Evolutionary conservation across 148 eudicot genomes (phyloP).

Genomic region (Dianthus caryophyllus): DNA sequence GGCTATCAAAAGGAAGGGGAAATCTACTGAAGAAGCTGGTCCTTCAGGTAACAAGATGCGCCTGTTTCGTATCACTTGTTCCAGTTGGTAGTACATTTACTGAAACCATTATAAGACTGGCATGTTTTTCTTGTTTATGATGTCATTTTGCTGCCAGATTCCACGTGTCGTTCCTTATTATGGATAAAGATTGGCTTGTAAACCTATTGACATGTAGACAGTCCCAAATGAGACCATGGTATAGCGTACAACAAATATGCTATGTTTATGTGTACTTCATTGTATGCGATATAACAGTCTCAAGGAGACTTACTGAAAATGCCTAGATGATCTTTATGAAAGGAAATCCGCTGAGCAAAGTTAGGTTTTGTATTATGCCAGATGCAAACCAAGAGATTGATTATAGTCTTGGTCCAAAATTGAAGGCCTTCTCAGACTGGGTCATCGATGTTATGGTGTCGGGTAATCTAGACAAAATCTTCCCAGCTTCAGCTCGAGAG

Average conservation of each 20-base stretch:
- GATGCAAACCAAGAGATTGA: slow-evolving; percentile 26
- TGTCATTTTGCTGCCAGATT: not conserved
- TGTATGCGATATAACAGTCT: too few species aligned
- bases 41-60: slow-evolving; percentile 48
- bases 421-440: slow-evolving; percentile 71
- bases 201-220: not conserved
- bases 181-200: not conserved
- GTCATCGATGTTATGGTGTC: slow-evolving; percentile 57
- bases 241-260: too few species aligned
- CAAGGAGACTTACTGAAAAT: too few species aligned
- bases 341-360: not conserved
- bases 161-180: not conserved
- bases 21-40: slow-evolving; percentile 36
- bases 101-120: not conserved
- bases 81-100: not conserved
- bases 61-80: not conserved
- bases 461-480: slow-evolving; percentile 59
- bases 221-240: too few species aligned
- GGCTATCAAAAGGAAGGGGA: slow-evolving; percentile 34
- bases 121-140: not conserved
- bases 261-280: too few species aligned
- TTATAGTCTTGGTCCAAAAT: slow-evolving; percentile 47
- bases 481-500: slow-evolving; percentile 74
- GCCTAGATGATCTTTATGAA: not conserved
- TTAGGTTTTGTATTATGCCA: slow-evolving; percentile 20